These are phyloP conservation scores for Dimocarpus longan DNA, from an alignment of 345 rosid genomes.

Conservation along the genomic window DNA sequence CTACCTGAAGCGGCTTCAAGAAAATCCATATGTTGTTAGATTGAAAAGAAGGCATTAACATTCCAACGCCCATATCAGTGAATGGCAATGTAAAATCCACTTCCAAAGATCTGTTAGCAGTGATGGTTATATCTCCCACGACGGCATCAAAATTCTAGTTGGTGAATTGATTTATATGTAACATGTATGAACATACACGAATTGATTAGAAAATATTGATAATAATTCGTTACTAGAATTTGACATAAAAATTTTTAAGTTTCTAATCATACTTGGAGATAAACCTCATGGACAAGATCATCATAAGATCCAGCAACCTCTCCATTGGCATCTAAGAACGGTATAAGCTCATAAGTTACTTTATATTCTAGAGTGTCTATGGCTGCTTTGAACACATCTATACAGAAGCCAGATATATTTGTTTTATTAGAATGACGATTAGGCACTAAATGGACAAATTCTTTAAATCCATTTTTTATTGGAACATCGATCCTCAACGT, in stretches of 20 bases:
- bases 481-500: conserved; percentile 39
- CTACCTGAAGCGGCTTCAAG: not conserved
- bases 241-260: not conserved
- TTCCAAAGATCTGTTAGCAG: no score
- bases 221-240: no score
- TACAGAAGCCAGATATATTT: conserved; percentile 30
- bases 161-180: no score
- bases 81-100: not conserved
- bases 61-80: not conserved
- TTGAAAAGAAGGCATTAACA: not conserved
- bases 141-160: no score
- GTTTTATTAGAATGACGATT: conserved; percentile 17
- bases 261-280: conserved; percentile 26
- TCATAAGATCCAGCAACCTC: conserved; percentile 19
- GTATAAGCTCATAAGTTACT: conserved; percentile 29
- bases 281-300: conserved; percentile 15
- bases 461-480: conserved; percentile 25
- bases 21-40: not conserved
- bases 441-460: conserved; percentile 10
- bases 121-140: no score
- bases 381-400: not conserved
- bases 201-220: no score
- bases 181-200: no score
- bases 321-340: not conserved
- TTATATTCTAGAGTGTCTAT: conserved; percentile 20